A percentile compares a stretch with the other conserved stretches of the same genome.
Conservation (phyloP, 2,329 filamentous ascomycete genomes). For the Coniosporium tulheliwenetii region DNA sequence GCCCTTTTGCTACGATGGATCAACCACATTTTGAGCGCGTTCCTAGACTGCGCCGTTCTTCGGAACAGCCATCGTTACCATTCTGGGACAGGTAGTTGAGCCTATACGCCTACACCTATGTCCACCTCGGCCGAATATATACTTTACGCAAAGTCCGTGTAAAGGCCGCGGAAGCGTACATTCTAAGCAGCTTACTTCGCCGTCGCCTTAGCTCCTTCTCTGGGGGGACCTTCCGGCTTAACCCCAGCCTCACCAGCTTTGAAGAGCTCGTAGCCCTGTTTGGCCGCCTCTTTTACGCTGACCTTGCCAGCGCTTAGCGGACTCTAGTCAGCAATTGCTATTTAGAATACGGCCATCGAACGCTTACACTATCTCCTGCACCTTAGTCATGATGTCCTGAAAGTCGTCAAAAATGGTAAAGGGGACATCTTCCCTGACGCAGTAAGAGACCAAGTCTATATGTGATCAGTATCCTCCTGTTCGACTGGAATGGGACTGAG, state of each 20-base stretch:
- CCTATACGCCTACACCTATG: too few relatives aligned
- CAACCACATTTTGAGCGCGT: too few relatives aligned
- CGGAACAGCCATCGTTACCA: too few relatives aligned
- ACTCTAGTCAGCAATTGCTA: background rate
- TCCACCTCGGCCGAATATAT: too few relatives aligned
- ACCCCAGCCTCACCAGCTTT: constrained; percentile 9
- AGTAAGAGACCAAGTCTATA: constrained; percentile 72
- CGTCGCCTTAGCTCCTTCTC: too few relatives aligned
- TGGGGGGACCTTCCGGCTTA: too few relatives aligned
- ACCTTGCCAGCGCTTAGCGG: constrained; percentile 45
- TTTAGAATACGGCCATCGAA: background rate
- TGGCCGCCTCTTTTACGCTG: constrained; percentile 54
- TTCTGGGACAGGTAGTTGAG: too few relatives aligned
- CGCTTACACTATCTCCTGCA: constrained; percentile 50
- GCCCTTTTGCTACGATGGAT: too few relatives aligned
- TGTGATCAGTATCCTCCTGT: background rate
- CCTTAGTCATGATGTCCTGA: constrained; percentile 58
- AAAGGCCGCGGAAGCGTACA: too few relatives aligned
- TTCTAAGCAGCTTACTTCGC: too few relatives aligned
- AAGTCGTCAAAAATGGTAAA: constrained; percentile 83
- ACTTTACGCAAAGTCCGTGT: too few relatives aligned
- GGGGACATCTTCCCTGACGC: constrained; percentile 67
- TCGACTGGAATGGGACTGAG: background rate
- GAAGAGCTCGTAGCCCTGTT: constrained; percentile 30
- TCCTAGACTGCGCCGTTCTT: too few relatives aligned